Base-by-base conservation (phyloP, 139 green algal species). In the Parachlorella kessleri region DNA sequence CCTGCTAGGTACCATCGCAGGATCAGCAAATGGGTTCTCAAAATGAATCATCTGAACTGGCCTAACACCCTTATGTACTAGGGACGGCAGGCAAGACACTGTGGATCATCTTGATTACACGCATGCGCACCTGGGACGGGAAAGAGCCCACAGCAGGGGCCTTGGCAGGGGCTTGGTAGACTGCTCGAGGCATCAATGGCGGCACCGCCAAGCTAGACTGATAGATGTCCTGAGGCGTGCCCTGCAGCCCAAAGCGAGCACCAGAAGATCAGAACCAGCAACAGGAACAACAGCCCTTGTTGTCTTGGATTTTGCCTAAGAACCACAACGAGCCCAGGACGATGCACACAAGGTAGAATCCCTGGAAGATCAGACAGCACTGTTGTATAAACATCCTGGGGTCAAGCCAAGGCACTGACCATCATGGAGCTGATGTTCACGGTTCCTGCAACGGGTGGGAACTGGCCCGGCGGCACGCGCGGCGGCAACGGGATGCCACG, bases 391-490 rank as follows among this genome's bases (percentile, higher is more conserved):
- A n/a, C n/a, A n/a, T n/a, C n/a, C n/a, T n/a, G n/a, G n/a, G n/a
- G n/a, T n/a, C n/a, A n/a, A n/a, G n/a, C n/a, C n/a, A n/a, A n/a
- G n/a, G n/a, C n/a, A n/a, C 78, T 30, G 37, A 68, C 75, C 71
- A 67, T 33, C 77, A 85, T 77, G 48, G 35, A 26, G 37, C 28
- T 37, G n/a, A 80, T 48, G 53, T 33, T 67, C 14, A 67, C 76
- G 2, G 48, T 32, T 36, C 32, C 69, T 28, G 66, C 86, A 41
- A 88, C 76, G 14, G 89, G 89, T 41, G 92, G 87, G 78, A 94
- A 94, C 14, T 72, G 77, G 14, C 83, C 88, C 3, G 70, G 7
- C 23, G 90, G 90, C 42, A 94, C 73, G 24, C 68, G 35, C 26
- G 53, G 4, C 0, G 90, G 90, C 42, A 89, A 55, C 39, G 74